These are phyloP conservation scores for Alternaria tenuissima DNA, from an alignment of 2,329 filamentous ascomycete genomes.

Conservation along the genomic window DNA sequence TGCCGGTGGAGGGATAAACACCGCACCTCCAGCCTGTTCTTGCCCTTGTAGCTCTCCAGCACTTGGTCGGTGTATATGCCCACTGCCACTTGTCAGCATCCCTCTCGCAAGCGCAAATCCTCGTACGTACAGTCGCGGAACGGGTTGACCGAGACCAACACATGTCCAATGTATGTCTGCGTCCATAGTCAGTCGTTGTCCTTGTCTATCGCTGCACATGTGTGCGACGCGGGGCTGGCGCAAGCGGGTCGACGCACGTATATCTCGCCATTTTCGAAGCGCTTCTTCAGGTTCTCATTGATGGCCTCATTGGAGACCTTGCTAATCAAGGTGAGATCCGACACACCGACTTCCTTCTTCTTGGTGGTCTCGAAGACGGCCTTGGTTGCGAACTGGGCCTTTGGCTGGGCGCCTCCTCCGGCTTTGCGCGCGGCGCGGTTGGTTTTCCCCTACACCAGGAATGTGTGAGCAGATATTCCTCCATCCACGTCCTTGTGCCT, in stretches of 20 bases:
- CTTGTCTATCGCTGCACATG: constrained; percentile 16
- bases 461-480: constrained; percentile 28
- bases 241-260: constrained; percentile 67
- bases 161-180: constrained; percentile 97
- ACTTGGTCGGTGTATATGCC: constrained; percentile 98
- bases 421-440: constrained; percentile 67
- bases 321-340: constrained; percentile 94
- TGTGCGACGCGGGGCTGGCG: constrained; percentile 33
- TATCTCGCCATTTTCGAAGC: constrained; percentile 96
- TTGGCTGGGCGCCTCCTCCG: constrained; percentile 51
- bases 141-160: constrained; percentile 97
- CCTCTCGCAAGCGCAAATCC: not conserved
- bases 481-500: constrained; percentile 9
- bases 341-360: constrained; percentile 99
- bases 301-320: constrained; percentile 99
- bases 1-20: not conserved
- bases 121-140: constrained; percentile 78
- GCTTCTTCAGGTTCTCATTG: constrained; percentile 98
- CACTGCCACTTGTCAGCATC: constrained; percentile 62
- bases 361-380: constrained; percentile 94
- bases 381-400: constrained; percentile 82
- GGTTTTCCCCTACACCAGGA: constrained; percentile 58
- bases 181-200: constrained; percentile 37
- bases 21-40: constrained; percentile 84
- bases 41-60: constrained; percentile 91